Evolutionary conservation across 805 yeast species (phyloP).

Genomic region (Blastobotrys attinorum): DNA sequence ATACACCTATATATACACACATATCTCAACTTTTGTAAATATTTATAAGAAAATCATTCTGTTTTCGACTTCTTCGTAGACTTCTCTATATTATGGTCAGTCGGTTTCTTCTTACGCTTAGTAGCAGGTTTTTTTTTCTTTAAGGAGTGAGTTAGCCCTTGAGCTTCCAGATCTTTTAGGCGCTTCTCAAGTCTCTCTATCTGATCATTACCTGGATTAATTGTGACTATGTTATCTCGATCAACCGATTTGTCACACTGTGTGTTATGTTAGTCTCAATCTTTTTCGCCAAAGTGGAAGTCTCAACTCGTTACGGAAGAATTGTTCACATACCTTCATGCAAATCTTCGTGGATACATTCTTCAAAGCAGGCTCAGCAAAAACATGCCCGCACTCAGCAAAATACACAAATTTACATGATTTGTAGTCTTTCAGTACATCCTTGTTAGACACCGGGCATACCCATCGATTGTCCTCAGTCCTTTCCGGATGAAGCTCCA

Average conservation of each 20-base stretch:
- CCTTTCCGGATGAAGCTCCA: constrained; percentile 30
- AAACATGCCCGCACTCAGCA: constrained; percentile 26
- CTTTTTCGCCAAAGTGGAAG: too few species aligned
- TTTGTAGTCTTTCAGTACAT: constrained; percentile 23
- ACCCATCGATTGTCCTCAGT: constrained; percentile 19
- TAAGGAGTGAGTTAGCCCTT: constrained; percentile 16
- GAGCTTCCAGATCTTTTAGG: constrained; percentile 8
- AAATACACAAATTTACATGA: constrained; percentile 36
- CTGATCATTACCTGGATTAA: constrained; percentile 18
- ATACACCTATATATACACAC: too few species aligned
- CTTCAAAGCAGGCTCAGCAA: constrained; percentile 18
- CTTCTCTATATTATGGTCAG: too few species aligned
- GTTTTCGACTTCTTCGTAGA: constrained; percentile 6
- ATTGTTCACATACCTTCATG: too few species aligned
- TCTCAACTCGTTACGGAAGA: too few species aligned
- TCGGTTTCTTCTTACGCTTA: too few species aligned
- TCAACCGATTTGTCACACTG: too few species aligned
- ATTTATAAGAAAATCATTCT: too few species aligned
- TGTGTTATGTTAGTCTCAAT: too few species aligned
- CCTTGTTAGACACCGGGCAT: constrained; percentile 33
- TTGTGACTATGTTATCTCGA: constrained; percentile 17
- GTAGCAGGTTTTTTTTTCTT: constrained; percentile 10
- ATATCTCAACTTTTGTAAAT: too few species aligned
- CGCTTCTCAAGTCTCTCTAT: constrained; percentile 12
- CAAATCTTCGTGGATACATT: constrained; percentile 6